Base-by-base conservation (phyloP, 2,329 filamentous ascomycete species). In the Hypoxylon sp. region DNA sequence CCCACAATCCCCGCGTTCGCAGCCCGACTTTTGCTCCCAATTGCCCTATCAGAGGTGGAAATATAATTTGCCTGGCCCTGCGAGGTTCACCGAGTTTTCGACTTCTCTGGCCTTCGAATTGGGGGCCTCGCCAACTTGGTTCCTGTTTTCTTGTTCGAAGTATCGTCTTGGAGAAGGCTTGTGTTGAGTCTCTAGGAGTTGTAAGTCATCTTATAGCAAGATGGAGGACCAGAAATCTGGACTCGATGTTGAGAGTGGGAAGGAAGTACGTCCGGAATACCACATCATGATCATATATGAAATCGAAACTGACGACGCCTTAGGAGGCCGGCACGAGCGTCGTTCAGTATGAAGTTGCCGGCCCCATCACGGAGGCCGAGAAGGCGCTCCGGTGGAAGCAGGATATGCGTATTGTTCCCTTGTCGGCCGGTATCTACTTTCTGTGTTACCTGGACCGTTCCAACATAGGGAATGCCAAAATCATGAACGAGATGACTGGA, bases 361-460 rank as follows among this genome's bases (percentile, higher is more conserved):
- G 49, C 19, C 61, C 70, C 23, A 69, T 74, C 77, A 82, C 28
- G 4, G 68, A 71, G n/a, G 74, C 73, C 34, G 74, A 75, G 56
- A 69, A 70, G 52, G 71, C 62, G 30, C 65, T 77, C 17, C 68
- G 76, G 28, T 74, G 82, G 78, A 82, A 82, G 64, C 84, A 86
- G 68, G 86, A 88, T 73, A 70, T 82, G 59, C 82, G 84, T 36
- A 85, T 89, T 61, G 78, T 88, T 13, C 86, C 86, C 0, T 75
- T 88, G 17, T 83, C 82, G 19, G 84, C 85, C 10, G 78, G 78
- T 19, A 85, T 88, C 25, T 88, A 87, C 72, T 80, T 88, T n/a
- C 79, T 88, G 17, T 86, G 84, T 72, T 88, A 87, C 68, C 79
- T 88, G 5, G 86, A 88, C 73, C 78, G 84, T n/a, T 84, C 83